Conservation (phyloP, 1,139 yeast genomes). For the Casaregolazyma suthepensis region DNA sequence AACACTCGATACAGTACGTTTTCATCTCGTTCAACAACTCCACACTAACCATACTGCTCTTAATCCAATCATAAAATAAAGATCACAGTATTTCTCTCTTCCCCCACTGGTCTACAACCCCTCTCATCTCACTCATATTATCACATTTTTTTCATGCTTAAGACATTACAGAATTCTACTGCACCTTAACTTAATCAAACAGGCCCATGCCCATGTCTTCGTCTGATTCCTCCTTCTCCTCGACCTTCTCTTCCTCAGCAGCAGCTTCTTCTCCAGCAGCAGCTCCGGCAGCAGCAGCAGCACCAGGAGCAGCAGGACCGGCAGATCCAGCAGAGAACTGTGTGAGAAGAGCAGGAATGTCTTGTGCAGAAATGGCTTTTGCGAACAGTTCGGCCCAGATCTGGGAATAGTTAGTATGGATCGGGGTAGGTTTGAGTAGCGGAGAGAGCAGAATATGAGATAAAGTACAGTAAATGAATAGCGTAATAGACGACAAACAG, state of each 20-base stretch:
- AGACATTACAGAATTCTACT: background rate
- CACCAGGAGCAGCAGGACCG: slow-evolving; percentile 52
- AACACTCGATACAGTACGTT: too few species aligned
- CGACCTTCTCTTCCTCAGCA: slow-evolving; percentile 31
- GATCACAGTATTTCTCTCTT: too few species aligned
- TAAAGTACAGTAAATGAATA: too few species aligned
- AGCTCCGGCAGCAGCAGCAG: slow-evolving; percentile 53
- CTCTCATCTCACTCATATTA: background rate
- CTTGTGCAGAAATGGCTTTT: slow-evolving; percentile 95
- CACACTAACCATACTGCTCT: too few species aligned
- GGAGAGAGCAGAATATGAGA: background rate
- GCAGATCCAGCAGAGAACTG: slow-evolving; percentile 70
- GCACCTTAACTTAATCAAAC: slow-evolving; percentile 29
- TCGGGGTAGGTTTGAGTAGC: background rate
- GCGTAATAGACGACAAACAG: background rate
- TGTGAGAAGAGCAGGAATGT: slow-evolving; percentile 85
- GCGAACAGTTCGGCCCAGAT: slow-evolving; percentile 96
- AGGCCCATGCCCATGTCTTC: slow-evolving; percentile 37
- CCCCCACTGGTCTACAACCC: background rate
- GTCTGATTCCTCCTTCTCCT: slow-evolving; percentile 33
- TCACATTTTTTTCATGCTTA: background rate
- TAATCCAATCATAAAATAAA: too few species aligned
- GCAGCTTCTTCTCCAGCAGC: slow-evolving; percentile 68
- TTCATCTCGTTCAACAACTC: too few species aligned
- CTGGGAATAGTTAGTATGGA: slow-evolving; percentile 17